These are phyloP conservation scores for Prinsepia uniflora DNA, from an alignment of 306 rosid genomes.

Conservation along the genomic window DNA sequence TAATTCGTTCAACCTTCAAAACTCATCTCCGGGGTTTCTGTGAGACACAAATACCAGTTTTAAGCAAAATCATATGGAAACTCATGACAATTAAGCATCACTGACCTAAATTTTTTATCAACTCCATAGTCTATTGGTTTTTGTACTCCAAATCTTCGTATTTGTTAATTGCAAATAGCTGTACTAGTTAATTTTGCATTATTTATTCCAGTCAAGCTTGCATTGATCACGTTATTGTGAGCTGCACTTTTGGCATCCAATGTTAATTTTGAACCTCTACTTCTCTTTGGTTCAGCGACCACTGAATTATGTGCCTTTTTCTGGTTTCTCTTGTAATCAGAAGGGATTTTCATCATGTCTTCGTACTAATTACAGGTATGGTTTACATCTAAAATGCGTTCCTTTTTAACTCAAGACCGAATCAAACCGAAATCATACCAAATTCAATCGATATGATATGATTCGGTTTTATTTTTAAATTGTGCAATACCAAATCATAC, in stretches of 20 bases:
- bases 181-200: not conserved
- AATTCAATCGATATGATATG: no score
- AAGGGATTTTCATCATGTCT: not conserved
- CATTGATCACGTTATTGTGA: not conserved
- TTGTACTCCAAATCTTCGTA: no score
- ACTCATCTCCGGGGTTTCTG: conserved; percentile 6
- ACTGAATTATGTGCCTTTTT: not conserved
- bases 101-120: no score
- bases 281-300: not conserved
- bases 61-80: no score
- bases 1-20: conserved; percentile 18
- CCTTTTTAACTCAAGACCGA: no score
- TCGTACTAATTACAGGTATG: not conserved
- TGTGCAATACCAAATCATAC: no score
- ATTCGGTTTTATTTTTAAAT: no score
- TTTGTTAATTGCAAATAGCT: not conserved
- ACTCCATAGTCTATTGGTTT: no score
- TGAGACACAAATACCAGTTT: no score
- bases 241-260: not conserved
- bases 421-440: no score
- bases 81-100: no score
- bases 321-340: not conserved
- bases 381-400: not conserved
- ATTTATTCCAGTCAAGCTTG: not conserved
- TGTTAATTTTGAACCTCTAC: not conserved